Evolutionary conservation across 2,329 filamentous ascomycete genomes (phyloP).

Genomic region (Cladosporium austrohemisphaericum): DNA sequence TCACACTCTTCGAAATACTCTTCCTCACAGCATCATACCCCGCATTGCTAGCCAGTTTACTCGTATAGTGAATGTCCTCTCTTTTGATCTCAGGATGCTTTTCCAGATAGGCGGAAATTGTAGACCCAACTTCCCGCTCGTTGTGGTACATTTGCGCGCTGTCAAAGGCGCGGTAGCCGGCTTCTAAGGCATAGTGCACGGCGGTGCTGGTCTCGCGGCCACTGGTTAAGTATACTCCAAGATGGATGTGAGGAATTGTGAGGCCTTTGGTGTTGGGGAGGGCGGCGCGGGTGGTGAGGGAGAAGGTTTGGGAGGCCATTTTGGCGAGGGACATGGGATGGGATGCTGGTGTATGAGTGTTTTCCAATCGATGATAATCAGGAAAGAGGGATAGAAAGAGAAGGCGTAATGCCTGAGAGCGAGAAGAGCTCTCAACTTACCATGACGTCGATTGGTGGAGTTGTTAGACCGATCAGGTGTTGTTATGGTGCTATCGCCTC

Average conservation of each 20-base stretch:
- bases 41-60: constrained; percentile 67
- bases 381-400: neutral
- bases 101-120: constrained; percentile 46
- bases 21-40: constrained; percentile 64
- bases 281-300: constrained; percentile 44
- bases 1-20: constrained; percentile 63
- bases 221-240: constrained; percentile 70
- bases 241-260: constrained; percentile 66
- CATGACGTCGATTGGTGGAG: constrained; percentile 10
- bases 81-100: constrained; percentile 48
- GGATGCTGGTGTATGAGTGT: neutral
- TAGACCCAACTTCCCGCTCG: constrained; percentile 64
- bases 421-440: neutral
- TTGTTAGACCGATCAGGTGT: constrained; percentile 1
- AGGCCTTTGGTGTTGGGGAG: constrained; percentile 65
- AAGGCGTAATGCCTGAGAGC: too few species aligned
- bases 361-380: too few species aligned
- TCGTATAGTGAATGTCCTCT: constrained; percentile 74
- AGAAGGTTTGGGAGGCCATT: constrained; percentile 27
- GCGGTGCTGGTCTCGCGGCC: constrained; percentile 57
- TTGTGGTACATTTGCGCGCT: constrained; percentile 67
- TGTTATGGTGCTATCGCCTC: too few species aligned
- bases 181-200: constrained; percentile 42
- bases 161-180: constrained; percentile 52
- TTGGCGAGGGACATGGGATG: constrained; percentile 1